Base-by-base conservation (phyloP, 2,329 filamentous ascomycete genomes). In the Myriosclerotinia duriaeana region DNA sequence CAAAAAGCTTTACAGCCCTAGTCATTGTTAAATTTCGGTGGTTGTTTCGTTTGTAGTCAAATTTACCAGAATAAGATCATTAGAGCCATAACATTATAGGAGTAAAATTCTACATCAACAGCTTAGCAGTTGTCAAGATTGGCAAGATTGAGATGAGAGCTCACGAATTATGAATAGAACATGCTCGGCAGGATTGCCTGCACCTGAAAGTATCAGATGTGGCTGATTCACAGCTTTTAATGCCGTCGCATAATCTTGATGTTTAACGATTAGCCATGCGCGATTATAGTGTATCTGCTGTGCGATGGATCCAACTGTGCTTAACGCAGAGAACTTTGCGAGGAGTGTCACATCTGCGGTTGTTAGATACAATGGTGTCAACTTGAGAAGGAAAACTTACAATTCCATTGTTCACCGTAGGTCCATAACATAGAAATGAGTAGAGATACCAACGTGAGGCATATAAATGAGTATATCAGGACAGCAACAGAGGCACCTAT, bases 71-170 rank as follows among this genome's bases (percentile, higher is more conserved):
- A 82, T 7, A 83, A 73, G 7, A 80, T 76, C 44, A 82, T 75
- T 40, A 82, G 72, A 11, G 80, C 75, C 71, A 83, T 80, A n/a
- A 80, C 80, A 72, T 82, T 83, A 70, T 84, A 84, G 40, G 77
- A 78, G 67, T 83, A 83, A 60, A 80, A 83, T 71, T 83, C 82
- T 84, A 59, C 6, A 0, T 34, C 65, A 40, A 46, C 30, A 64
- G 11, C 53, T 68, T 73, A 53, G 20, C 46, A 53, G 14, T 46
- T 36, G 20, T 48, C 38, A 12, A 30, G 59, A 34, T 20, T 5
- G n/a, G 17, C n/a, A 38, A 48, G 20, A 50, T 44, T n/a, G 30
- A 4, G 9, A 42, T 48, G 40, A 3, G 15, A 36, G 36, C 80
- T 61, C 73, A 83, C 81, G 82, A 67, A 83, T 82, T 66, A 80